Evolutionary conservation across 495 filamentous ascomycete genomes (phyloP).

Genomic region (Rusavskia elegans): DNA sequence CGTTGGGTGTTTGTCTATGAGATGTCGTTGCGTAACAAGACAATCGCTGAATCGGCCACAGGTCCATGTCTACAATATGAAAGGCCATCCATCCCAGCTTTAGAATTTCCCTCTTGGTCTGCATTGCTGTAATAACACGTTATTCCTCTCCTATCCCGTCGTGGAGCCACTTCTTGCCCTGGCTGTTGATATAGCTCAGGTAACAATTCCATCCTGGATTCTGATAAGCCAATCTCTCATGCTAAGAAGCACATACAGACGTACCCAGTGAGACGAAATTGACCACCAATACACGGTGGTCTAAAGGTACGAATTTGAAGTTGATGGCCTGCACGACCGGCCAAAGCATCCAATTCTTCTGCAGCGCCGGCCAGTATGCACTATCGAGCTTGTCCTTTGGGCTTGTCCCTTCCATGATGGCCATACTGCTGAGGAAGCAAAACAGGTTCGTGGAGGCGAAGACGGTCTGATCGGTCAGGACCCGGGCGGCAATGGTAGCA

Average conservation of each 20-base stretch:
- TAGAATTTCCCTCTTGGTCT: too few relatives aligned
- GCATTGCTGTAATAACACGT: too few relatives aligned
- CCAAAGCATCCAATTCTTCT: constrained; percentile 85
- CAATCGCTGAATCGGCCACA: too few relatives aligned
- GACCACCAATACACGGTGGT: constrained; percentile 75
- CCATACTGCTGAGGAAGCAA: constrained; percentile 73
- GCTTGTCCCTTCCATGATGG: constrained; percentile 64
- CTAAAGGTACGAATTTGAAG: constrained; percentile 77
- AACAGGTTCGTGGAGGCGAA: constrained; percentile 74
- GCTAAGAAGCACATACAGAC: constrained; percentile 16
- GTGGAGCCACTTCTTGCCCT: constrained; percentile 6
- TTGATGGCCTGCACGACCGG: constrained; percentile 81
- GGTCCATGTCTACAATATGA: too few relatives aligned
- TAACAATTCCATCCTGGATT: constrained; percentile 86
- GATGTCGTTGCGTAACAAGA: too few relatives aligned
- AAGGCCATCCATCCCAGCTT: too few relatives aligned
- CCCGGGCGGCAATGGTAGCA: constrained; percentile 62
- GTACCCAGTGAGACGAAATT: constrained; percentile 66
- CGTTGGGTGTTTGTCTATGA: too few relatives aligned
- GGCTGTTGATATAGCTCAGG: constrained; percentile 68
- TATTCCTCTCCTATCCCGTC: background rate
- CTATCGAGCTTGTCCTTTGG: constrained; percentile 53
- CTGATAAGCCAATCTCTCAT: background rate
- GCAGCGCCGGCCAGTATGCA: constrained; percentile 52
- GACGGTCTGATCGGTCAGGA: constrained; percentile 67